Evolutionary conservation across 768 basidiomycete species (phyloP), one percentile per base, ranked within the genome.

Genomic region (Floccularia luteovirens): DNA sequence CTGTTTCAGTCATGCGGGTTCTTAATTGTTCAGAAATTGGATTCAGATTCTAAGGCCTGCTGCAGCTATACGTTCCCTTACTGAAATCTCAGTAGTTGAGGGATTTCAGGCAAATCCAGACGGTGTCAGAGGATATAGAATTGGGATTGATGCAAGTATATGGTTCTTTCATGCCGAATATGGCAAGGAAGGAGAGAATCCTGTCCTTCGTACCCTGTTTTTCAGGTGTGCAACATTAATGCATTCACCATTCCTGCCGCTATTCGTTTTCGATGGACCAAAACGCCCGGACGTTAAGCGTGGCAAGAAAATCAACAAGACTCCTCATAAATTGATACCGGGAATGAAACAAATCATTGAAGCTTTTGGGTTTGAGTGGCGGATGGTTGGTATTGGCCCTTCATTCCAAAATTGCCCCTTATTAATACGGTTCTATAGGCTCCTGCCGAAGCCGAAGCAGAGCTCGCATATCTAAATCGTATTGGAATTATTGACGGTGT

Each of bases 361-460:
- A 32, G 79, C 83, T 0, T 87, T 86, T 59, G 85, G 86, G 1
- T 87, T 86, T 48, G 82, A 86, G 51, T 85, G 81, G 78, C 66
- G 77, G 48, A 75, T 70, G 56, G 80, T 77, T 51, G 31, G 75
- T 56, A 6, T 14, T 7, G 31, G 7, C 17, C 31, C 27, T 30
- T 28, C 11, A 17, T 33, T 27, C 11, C 24, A 33, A 12, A 38
- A 2, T 50, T 44, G 46, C 50, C 12, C 49, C 54, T 25, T 45
- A 56, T 31, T 44, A 56, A n/a, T 49, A 30, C 27, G 14, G 44
- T 19, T 46, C 57, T 4, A 48, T 36, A 81, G 81, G 92, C 90
- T 12, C 92, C 92, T 4, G 91, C 90, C 13, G 93, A 96, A 60
- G 93, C 93, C 0, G 93, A 97, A 58, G 92, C 92, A 0, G 92